A percentile compares a stretch with the other conserved stretches of the same genome.
phyloP scores from a whole-genome alignment of 441 rosid species.

The Arabidopsis lyrata region DNA sequence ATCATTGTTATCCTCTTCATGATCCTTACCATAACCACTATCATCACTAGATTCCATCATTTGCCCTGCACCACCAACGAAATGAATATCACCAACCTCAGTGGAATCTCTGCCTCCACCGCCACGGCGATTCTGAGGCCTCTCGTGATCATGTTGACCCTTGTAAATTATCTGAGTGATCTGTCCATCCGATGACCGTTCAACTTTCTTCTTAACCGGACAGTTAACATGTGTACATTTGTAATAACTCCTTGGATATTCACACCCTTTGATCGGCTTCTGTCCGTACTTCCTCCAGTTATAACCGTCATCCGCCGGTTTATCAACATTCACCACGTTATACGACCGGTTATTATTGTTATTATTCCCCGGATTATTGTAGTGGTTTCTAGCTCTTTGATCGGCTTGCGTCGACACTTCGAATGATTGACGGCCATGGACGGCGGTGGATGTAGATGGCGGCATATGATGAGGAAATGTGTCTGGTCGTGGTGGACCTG shows the following conservation, averaged over 20 bases:
- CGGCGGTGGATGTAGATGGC: conserved; percentile 54
- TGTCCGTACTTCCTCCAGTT: conserved; percentile 89
- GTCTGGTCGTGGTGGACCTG: conserved; percentile 56
- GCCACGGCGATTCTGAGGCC: conserved; percentile 64
- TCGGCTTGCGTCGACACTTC: conserved; percentile 62
- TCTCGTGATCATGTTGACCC: conserved; percentile 70
- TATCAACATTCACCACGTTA: conserved; percentile 56
- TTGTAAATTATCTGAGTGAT: conserved; percentile 76
- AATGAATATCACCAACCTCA: conserved; percentile 52
- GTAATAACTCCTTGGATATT: conserved; percentile 81
- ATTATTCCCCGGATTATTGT: too few relatives aligned
- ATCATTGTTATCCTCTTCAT: conserved; percentile 52
- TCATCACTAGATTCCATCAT: conserved; percentile 65
- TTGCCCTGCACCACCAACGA: conserved; percentile 50
- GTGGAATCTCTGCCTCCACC: conserved; percentile 55
- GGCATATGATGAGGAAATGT: conserved; percentile 53
- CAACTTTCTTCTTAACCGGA: conserved; percentile 74
- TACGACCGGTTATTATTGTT: conserved; percentile 41
- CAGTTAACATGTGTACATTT: conserved; percentile 72
- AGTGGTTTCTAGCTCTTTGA: conserved; percentile 34
- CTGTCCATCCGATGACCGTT: conserved; percentile 71
- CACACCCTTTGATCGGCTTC: conserved; percentile 79
- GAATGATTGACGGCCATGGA: conserved; percentile 46
- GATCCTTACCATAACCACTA: conserved; percentile 56
- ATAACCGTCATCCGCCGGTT: conserved; percentile 85